phyloP scores from a whole-genome alignment of 164 flowering plant genomes.

The Protea cynaroides region DNA sequence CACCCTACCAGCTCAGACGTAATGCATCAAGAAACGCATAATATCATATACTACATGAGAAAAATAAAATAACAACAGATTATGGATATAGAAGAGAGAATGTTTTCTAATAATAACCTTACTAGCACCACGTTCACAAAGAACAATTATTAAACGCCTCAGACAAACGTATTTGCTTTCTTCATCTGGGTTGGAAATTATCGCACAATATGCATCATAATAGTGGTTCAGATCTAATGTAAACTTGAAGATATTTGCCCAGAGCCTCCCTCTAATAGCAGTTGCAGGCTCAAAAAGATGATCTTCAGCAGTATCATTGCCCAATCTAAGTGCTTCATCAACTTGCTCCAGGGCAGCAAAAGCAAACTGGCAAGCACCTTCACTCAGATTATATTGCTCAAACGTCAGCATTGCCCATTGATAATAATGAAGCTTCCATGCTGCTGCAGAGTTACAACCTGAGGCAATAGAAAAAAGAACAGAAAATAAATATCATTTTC shows the following conservation, averaged over 20 bases:
- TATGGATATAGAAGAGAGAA: not conserved
- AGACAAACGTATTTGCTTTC: constrained; percentile 86
- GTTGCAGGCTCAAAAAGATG: constrained; percentile 47
- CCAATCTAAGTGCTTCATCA: constrained; percentile 58
- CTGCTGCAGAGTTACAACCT: constrained; percentile 36
- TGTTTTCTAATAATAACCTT: constrained; percentile 41
- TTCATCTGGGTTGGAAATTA: constrained; percentile 89
- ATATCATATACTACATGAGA: not conserved
- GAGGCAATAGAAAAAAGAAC: constrained; percentile 24
- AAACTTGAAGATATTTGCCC: constrained; percentile 95
- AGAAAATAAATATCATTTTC: not conserved
- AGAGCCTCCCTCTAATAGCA: constrained; percentile 71
- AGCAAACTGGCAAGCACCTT: constrained; percentile 90
- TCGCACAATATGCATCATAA: constrained; percentile 94
- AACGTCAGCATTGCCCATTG: constrained; percentile 94
- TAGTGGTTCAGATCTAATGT: constrained; percentile 67
- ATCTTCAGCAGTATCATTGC: constrained; percentile 21
- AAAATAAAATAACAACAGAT: not conserved
- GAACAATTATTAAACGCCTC: constrained; percentile 90
- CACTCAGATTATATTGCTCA: constrained; percentile 81
- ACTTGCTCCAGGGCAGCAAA: constrained; percentile 96
- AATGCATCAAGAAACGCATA: too few species aligned
- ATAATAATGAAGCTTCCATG: constrained; percentile 90
- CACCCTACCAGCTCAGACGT: too few species aligned
- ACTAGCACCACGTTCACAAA: constrained; percentile 68